Evolutionary conservation across 2,329 filamentous ascomycete genomes (phyloP).

Genomic region (Monosporascus sp.): DNA sequence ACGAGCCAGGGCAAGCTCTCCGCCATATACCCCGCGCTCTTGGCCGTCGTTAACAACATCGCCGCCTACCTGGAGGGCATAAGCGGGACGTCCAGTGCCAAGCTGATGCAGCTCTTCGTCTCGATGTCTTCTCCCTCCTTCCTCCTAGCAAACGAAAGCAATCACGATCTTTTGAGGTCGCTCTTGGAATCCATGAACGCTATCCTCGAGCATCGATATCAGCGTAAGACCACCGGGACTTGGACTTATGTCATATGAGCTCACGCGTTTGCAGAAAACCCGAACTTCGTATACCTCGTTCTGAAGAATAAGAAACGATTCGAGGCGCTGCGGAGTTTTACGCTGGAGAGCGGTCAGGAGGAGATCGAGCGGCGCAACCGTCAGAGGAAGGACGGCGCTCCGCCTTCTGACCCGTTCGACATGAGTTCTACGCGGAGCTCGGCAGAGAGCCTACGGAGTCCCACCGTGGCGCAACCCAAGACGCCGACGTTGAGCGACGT

Average conservation of each 20-base stretch:
- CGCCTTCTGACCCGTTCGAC: constrained; percentile 45
- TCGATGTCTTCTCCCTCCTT: constrained; percentile 95
- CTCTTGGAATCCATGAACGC: constrained; percentile 85
- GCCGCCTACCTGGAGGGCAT: constrained; percentile 77
- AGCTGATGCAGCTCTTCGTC: constrained; percentile 79
- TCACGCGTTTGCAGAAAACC: constrained; percentile 55
- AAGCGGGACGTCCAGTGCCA: constrained; percentile 68
- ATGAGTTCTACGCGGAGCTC: constrained; percentile 52
- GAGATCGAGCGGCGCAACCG: constrained; percentile 80
- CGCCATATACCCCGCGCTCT: constrained; percentile 83
- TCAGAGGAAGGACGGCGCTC: constrained; percentile 57
- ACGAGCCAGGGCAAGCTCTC: constrained; percentile 85
- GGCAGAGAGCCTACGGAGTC: constrained; percentile 62
- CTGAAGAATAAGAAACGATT: constrained; percentile 77
- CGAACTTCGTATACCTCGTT: constrained; percentile 73
- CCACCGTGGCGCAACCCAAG: constrained; percentile 47
- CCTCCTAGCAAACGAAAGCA: constrained; percentile 84
- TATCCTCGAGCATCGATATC: constrained; percentile 83
- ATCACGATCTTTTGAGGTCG: constrained; percentile 74
- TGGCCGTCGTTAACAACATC: constrained; percentile 92
- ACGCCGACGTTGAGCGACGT: constrained; percentile 59
- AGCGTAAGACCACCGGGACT: constrained; percentile 44
- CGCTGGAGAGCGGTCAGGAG: constrained; percentile 83
- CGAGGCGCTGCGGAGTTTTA: constrained; percentile 79
- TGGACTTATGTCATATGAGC: background rate